These are phyloP conservation scores for Amphicarpaea edgeworthii DNA, from an alignment of 306 rosid species.

Conservation along the genomic window DNA sequence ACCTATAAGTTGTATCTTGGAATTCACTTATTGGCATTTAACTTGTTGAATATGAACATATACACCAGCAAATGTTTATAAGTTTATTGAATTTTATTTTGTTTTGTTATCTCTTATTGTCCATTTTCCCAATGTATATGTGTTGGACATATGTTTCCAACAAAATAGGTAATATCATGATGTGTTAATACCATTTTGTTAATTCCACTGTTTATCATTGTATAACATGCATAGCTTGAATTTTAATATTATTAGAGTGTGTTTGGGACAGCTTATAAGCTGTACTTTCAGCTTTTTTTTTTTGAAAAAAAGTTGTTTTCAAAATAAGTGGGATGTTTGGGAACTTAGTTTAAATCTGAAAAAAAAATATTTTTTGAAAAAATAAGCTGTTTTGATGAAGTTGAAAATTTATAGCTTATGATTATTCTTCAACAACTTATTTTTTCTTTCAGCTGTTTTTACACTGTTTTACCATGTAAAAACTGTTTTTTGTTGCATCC, in stretches of 20 bases:
- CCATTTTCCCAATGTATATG: conserved; percentile 4
- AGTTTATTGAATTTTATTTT: conserved; percentile 13
- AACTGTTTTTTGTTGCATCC: too few relatives aligned
- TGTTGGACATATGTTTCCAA: conserved; percentile 12
- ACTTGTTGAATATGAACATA: background rate
- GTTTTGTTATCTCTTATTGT: conserved; percentile 36
- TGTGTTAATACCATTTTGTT: conserved; percentile 15
- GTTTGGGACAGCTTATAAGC: too few relatives aligned
- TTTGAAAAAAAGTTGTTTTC: too few relatives aligned
- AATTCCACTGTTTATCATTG: background rate
- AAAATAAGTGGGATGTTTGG: too few relatives aligned
- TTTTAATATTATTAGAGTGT: conserved; percentile 6
- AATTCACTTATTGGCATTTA: conserved; percentile 10
- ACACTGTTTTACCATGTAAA: too few relatives aligned
- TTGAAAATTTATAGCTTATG: too few relatives aligned
- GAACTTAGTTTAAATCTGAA: too few relatives aligned
- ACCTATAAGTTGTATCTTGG: background rate
- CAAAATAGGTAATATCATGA: conserved; percentile 11
- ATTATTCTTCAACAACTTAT: too few relatives aligned
- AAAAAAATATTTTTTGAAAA: too few relatives aligned
- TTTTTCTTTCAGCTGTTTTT: too few relatives aligned
- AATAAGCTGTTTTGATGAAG: too few relatives aligned
- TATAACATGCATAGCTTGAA: conserved; percentile 12
- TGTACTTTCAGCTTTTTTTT: too few relatives aligned
- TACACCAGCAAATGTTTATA: background rate